Percentiles rank a stretch among this genome's conserved stretches.
Evolutionary conservation across 2,329 filamentous ascomycete genomes (phyloP).

Genomic region (Neopestalotiopsis sp.): DNA sequence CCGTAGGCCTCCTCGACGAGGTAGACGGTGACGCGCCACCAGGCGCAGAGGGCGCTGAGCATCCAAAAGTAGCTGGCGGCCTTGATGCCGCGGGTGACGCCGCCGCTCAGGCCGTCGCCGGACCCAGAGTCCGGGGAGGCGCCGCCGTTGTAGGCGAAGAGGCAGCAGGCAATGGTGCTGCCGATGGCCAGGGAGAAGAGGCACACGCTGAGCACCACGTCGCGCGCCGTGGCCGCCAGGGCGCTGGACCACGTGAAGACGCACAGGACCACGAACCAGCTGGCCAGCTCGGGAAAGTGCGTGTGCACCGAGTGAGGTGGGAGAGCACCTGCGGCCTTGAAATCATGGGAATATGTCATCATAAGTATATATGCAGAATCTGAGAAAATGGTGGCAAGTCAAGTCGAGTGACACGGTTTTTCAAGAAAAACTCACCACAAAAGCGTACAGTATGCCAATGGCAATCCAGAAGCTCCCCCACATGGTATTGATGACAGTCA

Average conservation of each 20-base stretch:
- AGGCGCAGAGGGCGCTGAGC: constrained; percentile 18
- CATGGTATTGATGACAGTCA: constrained; percentile 22
- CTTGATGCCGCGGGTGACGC: constrained; percentile 21
- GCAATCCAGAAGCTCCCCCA: constrained; percentile 20
- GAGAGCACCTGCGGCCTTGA: constrained; percentile 20
- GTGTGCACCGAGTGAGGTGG: constrained; percentile 21
- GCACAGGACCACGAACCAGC: constrained; percentile 22
- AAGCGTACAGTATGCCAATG: constrained; percentile 19
- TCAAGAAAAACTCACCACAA: constrained; percentile 15
- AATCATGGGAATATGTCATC: neutral
- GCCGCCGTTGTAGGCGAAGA: constrained; percentile 22
- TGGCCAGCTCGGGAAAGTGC: constrained; percentile 22
- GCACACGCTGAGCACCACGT: constrained; percentile 20
- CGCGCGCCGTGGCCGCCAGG: constrained; percentile 21
- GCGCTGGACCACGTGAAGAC: constrained; percentile 23
- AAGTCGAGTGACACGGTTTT: neutral
- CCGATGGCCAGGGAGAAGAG: constrained; percentile 16
- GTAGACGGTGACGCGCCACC: constrained; percentile 20
- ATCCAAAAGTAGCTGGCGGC: constrained; percentile 20
- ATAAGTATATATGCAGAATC: neutral
- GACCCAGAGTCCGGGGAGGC: constrained; percentile 16
- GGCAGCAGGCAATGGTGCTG: constrained; percentile 22
- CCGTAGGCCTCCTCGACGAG: constrained; percentile 22
- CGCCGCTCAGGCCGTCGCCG: constrained; percentile 19
- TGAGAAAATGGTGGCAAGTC: neutral